Evolutionary conservation across 1,284 basidiomycete species (phyloP), one percentile per base, ranked within the genome.

Genomic region (Ceratobasidium theobromae): DNA sequence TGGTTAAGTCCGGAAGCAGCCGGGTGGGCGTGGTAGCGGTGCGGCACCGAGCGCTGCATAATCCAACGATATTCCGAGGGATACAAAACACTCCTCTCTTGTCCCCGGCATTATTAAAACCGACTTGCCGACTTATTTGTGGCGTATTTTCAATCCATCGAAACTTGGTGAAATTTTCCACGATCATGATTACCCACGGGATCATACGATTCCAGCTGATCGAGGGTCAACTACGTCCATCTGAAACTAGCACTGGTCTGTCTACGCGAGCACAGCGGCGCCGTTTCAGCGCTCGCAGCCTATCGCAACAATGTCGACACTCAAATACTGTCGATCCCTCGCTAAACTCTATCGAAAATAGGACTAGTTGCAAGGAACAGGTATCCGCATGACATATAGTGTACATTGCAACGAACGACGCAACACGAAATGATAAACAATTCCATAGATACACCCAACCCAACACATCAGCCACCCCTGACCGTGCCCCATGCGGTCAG

Each of bases 291-390:
- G n/a, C n/a, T n/a, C n/a, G n/a, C n/a, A n/a, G n/a, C n/a, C n/a
- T n/a, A n/a, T n/a, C n/a, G n/a, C n/a, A n/a, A n/a, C n/a, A n/a
- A n/a, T n/a, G n/a, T n/a, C n/a, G n/a, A n/a, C n/a, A n/a, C n/a
- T n/a, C n/a, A n/a, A n/a, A n/a, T n/a, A n/a, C n/a, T 23, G 43
- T 46, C 43, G 21, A 46, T 46, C 43, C n/a, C n/a, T n/a, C n/a
- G n/a, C n/a, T n/a, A n/a, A n/a, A n/a, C n/a, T 6, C 5, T 5
- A 46, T 23, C 11, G 48, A 18, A 51, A 51, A 8, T 28, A 51
- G 4, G 35, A 55, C 27, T 55, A 55, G 52, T 53, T 53, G 52
- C 35, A 38, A 53, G 53, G 53, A 55, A 55, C 53, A 55, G 6
- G 35, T 40, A 54, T n/a, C n/a, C n/a, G 23, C 25, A 46, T 57